Conservation (phyloP, 2,329 filamentous ascomycete species). For the Sphaceloma murrayae region DNA sequence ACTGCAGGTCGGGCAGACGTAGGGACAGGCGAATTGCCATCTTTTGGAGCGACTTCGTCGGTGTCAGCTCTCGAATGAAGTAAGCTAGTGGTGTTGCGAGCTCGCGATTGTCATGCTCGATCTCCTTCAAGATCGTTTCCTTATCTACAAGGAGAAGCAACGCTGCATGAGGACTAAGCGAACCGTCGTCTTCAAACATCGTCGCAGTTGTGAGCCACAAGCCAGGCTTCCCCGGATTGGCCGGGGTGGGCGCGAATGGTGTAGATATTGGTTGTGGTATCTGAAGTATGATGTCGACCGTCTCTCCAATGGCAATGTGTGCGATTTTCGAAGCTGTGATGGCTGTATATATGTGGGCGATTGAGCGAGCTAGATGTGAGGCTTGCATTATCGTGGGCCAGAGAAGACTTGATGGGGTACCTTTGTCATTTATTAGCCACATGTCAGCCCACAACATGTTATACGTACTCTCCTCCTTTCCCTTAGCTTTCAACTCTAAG, state of each 20-base stretch:
- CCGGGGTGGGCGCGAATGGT: slow-evolving; percentile 59
- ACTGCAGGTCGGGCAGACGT: slow-evolving; percentile 68
- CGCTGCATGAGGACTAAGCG: slow-evolving; percentile 74
- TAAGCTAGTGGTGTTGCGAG: slow-evolving; percentile 69
- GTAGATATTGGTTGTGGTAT: slow-evolving; percentile 57
- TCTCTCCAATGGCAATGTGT: slow-evolving; percentile 63
- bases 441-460: no score
- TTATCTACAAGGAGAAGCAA: slow-evolving; percentile 78
- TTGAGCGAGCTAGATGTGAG: slow-evolving; percentile 72
- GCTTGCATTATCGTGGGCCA: slow-evolving; percentile 62
- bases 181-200: slow-evolving; percentile 57
- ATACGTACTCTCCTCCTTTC: slow-evolving; percentile 40
- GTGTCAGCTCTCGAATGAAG: slow-evolving; percentile 50
- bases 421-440: slow-evolving; percentile 16
- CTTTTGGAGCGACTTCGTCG: slow-evolving; percentile 60
- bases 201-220: slow-evolving; percentile 84
- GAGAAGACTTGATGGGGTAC: slow-evolving; percentile 52
- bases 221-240: slow-evolving; percentile 60
- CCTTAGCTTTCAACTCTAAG: slow-evolving; percentile 69
- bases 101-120: slow-evolving; percentile 61
- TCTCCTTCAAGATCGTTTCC: slow-evolving; percentile 62
- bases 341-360: slow-evolving; percentile 70
- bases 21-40: slow-evolving; percentile 60
- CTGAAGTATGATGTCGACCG: slow-evolving; percentile 52
- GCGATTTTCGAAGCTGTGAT: slow-evolving; percentile 81